Evolutionary conservation across 2,329 filamentous ascomycete genomes (phyloP).

Genomic region (Fusarium mangiferae): DNA sequence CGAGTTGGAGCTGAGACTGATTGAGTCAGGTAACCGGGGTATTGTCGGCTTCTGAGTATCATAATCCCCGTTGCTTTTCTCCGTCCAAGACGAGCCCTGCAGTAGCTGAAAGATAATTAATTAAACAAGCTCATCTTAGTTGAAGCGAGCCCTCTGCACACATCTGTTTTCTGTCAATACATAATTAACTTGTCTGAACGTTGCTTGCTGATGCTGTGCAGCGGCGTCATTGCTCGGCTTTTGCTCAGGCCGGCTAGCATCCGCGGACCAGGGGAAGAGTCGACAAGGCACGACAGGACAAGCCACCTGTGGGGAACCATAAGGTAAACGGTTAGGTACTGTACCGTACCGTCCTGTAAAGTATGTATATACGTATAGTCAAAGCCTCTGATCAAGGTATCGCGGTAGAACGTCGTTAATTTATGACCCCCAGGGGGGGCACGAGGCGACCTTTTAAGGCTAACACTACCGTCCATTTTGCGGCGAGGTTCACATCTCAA

Average conservation of each 20-base stretch:
- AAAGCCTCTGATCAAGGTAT: conserved; percentile 10
- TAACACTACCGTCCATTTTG: conserved; percentile 11
- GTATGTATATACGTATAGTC: neutral
- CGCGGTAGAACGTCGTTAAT: conserved; percentile 22
- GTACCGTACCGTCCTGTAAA: neutral
- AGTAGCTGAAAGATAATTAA: neutral
- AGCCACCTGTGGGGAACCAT: neutral
- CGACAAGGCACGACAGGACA: conserved; percentile 4
- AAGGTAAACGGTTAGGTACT: neutral
- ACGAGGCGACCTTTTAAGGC: conserved; percentile 12
- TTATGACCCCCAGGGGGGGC: conserved; percentile 7
- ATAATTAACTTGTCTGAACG: neutral
- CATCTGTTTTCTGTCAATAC: neutral
- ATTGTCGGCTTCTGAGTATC: neutral
- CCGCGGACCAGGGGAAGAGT: conserved; percentile 30
- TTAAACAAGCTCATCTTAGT: neutral
- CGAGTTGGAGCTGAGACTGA: conserved; percentile 1
- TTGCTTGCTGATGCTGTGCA: neutral
- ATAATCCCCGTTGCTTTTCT: neutral
- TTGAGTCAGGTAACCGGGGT: neutral
- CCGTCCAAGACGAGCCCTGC: neutral
- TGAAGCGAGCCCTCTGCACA: neutral
- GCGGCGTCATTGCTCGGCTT: conserved; percentile 3
- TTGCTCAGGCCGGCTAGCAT: conserved; percentile 22
- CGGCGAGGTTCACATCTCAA: conserved; percentile 16